Base-by-base conservation (phyloP, 768 basidiomycete genomes). In the Termitomyces sp. region DNA sequence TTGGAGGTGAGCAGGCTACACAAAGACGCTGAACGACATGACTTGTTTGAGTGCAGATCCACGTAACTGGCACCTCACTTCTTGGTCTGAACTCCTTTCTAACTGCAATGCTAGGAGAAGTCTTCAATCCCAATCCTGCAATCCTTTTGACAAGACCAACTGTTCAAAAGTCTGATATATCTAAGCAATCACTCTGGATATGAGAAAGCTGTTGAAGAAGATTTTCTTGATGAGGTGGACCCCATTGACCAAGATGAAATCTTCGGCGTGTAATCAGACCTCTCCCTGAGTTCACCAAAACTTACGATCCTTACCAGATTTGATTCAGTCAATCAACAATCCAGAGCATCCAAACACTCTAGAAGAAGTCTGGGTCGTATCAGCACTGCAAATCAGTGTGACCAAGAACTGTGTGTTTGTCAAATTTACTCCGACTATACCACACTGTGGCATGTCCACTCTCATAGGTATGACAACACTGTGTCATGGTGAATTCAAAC, bases 391-490 rank as follows among this genome's bases (percentile, higher is more conserved):
- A 66, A 87, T 98, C 57, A 73, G 61, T 46, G 77, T 73, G 59
- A 72, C 65, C 34, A 66, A 72, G n/a, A 89, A 94, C 61, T 79
- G 80, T 53, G 77, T 99, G 52, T 76, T 82, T 36, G 87, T 99
- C 61, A 94, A 96, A 68, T 95, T 98, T 67, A 98, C 97, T 5
- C 96, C 97, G 4, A 98, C 97, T 0, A 92, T 97, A 16, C 96
- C 97, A 10, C 95, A 98, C 67, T 98, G 96, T 62, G 94, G 94
- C 50, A 94, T 94, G 92, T 95, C 94, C 10, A 98, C 95, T 2
- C 76, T 98, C 52, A 98, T 99, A 56, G 96, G 95, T 90, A 63
- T 57, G 81, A 68, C 69, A 70, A 26, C 15, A 5, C 20, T 22
- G 54, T 3, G 20, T 52, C 47, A 46, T 26, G 42, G 41, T 59